Evolutionary conservation across 1,284 basidiomycete genomes (phyloP).

Genomic region (Cystobasidium pallidum): DNA sequence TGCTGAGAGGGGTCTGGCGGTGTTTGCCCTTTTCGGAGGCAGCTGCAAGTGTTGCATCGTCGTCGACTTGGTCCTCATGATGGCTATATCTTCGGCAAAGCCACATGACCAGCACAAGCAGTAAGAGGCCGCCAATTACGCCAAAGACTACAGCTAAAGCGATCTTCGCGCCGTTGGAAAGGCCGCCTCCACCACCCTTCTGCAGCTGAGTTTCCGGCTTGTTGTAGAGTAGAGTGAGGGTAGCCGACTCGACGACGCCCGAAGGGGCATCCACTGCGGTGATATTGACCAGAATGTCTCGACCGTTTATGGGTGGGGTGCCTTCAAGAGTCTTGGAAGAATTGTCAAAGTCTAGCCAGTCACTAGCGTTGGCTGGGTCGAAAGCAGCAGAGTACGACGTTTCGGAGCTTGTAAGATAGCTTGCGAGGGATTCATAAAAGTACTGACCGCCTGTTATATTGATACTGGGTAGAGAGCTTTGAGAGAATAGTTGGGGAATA

Average conservation of each 20-base stretch:
- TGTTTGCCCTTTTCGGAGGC: slow-evolving; percentile 29
- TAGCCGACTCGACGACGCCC: slow-evolving; percentile 28
- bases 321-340: slow-evolving; percentile 62
- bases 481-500: slow-evolving; percentile 69
- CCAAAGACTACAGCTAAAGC: slow-evolving; percentile 51
- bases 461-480: slow-evolving; percentile 63
- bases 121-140: slow-evolving; percentile 44
- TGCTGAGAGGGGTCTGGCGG: slow-evolving; percentile 17
- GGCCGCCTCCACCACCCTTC: slow-evolving; percentile 33
- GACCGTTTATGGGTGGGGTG: slow-evolving; percentile 59
- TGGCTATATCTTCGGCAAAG: slow-evolving; percentile 45
- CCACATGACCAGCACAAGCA: slow-evolving; percentile 47
- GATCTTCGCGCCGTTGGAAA: slow-evolving; percentile 47
- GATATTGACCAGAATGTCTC: slow-evolving; percentile 45
- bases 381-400: slow-evolving; percentile 48
- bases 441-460: slow-evolving; percentile 59
- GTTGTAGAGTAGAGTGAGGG: slow-evolving; percentile 39
- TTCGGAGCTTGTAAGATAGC: slow-evolving; percentile 43
- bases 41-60: slow-evolving; percentile 36
- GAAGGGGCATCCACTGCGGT: slow-evolving; percentile 18
- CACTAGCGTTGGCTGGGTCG: slow-evolving; percentile 63
- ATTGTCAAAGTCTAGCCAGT: slow-evolving; percentile 69
- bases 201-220: slow-evolving; percentile 22
- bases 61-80: slow-evolving; percentile 39
- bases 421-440: slow-evolving; percentile 47